Evolutionary conservation across 2,329 filamentous ascomycete genomes (phyloP), one percentile per base, ranked within the genome.

Genomic region (Clonostachys rhizophaga): DNA sequence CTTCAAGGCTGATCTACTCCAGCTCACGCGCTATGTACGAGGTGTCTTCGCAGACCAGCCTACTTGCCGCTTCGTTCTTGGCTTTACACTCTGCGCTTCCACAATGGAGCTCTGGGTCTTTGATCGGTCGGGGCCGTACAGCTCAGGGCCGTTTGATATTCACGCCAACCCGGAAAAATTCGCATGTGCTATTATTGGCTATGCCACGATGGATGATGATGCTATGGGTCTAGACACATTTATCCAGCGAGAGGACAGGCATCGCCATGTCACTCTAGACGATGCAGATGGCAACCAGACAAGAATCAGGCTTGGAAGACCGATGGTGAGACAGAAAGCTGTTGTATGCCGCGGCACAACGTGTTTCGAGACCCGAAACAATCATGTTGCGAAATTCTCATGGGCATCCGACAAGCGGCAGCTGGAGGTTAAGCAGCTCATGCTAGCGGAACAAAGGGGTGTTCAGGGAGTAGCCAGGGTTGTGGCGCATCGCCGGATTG

Each of bases 41-140:
- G 34, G 39, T 42, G 35, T 50, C 43, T 49, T 48, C 40, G 14
- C 17, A 14, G 49, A 53, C 42, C 52, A 58, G 14, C 57, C 58
- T 2, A 55, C 54, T 2, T 55, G 57, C 20, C 49, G 52, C 3
- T 56, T 52, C 18, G 16, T 54, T 3, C 53, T 56, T 34, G 54
- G 43, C 2, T 58, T 49, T 35, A 24, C 18, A 3, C 34, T 54
- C 14, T 40, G 14, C 34, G 49, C 30, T 10, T 50, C 49, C 1
- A 50, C 33, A 17, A 50, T 57, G 45, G 55, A 59, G 43, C 44
- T 56, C 12, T 55, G 52, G 53, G 39, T 59, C 6, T 60, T 58
- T 6, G 50, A 54, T 42, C 49, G 55, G 3, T 51, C 54, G 13
- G 56, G 57, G 1, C 6, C 49, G 14, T 58, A 55, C 5, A 50